Base-by-base conservation (phyloP, 2,329 filamentous ascomycete genomes). In the Microcera coccophila region DNA sequence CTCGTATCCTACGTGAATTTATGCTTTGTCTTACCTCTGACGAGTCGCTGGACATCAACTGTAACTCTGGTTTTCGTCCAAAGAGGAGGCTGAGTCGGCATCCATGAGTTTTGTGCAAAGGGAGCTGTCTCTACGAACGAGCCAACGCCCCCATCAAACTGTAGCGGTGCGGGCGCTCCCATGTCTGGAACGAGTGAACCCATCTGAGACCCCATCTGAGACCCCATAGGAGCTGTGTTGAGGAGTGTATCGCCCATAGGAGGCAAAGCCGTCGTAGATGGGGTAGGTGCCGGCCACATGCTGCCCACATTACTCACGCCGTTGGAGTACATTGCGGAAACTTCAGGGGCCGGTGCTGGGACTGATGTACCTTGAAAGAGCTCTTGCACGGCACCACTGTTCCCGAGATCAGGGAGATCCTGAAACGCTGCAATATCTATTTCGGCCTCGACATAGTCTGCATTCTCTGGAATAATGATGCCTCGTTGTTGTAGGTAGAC, bases 401-500 rank as follows among this genome's bases (percentile, higher is more conserved):
- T 21, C 9, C 32, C 33, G 21, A 54, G 31, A 3, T 46, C 41
- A 4, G 46, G 32, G n/a, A 48, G 16, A 5, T 44, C 45, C 3
- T 53, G 42, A 5, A 78, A 71, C 2, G 68, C 65, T 3, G 57
- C 55, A 0, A 69, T 53, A 36, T 77, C 71, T 17, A 85, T 63
- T 37, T 84, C 74, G 8, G 76, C 75, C 36, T 77, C 75, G 2
- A 85, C 70, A 41, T 77, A 81, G 15, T 85, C 81, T 9, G 76
- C 71, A 9, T 72, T 68, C 0, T 76, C 73, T 9, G 84, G 76
- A 39, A 90, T 80, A 35, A 70, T 61, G 21, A 89, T 76, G 4
- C 82, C 82, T 21, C 77, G 75, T 38, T 77, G 72, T 31, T 74
- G 75, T 3, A 94, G 67, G 58, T 90, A 93, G 11, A 78, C 73